Base-by-base conservation (phyloP, 306 rosid species). In the Cucurbita ficifolia region DNA sequence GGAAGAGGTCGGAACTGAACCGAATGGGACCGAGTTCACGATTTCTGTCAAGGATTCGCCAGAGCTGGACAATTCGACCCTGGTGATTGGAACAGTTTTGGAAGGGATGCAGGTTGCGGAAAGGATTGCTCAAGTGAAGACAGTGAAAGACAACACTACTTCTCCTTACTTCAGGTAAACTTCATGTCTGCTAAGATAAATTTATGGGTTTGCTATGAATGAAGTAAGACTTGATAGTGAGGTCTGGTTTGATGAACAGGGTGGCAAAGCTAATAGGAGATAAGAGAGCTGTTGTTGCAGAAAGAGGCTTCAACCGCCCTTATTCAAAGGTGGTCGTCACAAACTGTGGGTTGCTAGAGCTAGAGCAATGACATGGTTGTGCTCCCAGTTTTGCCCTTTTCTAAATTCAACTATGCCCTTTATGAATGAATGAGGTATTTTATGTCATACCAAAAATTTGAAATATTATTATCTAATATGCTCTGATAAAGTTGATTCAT, bases 251-350 rank as follows among this genome's bases (percentile, higher is more conserved):
- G 21, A 56, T 52, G 58, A 56, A 73, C 82, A 92, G 97, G 89
- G 96, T 88, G 79, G 97, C 96, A 63, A 92, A 89, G 92, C 83
- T 88, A 43, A 88, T 92, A 49, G 97, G 97, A 29, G 97, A 92
- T 77, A 92, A 89, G 81, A 82, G 89, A 79, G 97, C 90, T 33
- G 87, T 92, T 18, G 95, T 86, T 56, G 95, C 95, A 59, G 94
- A 92, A 84, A 85, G 95, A 81, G 96, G 96, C 52, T 89, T 89
- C 85, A 89, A 92, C 82, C 92, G 90, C 35, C 95, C 96, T 76
- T 87, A 87, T 56, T 83, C 96, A 0, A 88, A 86, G 82, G 87
- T 87, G 38, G 40, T 85, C 1, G 81, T 89, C 70, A 89, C 87
- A 72, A 89, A 86, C 79, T 88, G 89, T 19, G 95, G 96, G 76